A percentile compares a stretch with the other conserved stretches of the same genome.
Conservation (phyloP, 177 flowering plant genomes). For the Vitis hybrid region DNA sequence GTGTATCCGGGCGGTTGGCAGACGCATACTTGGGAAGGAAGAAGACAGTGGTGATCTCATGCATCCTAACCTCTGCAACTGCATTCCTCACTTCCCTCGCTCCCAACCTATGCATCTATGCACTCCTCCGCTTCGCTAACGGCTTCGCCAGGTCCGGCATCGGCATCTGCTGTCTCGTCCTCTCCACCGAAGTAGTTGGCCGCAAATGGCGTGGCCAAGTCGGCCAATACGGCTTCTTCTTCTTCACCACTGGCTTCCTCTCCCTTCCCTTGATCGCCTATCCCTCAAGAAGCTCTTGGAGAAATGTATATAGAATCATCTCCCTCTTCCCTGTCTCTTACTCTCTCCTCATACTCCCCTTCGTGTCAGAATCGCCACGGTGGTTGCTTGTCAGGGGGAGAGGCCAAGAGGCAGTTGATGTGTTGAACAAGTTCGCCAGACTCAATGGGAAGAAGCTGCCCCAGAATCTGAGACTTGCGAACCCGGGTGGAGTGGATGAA, state of each 20-base stretch:
- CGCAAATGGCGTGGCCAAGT: slow-evolving; percentile 68
- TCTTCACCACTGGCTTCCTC: slow-evolving; percentile 66
- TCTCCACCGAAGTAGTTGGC: slow-evolving; percentile 64
- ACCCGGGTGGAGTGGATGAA: slow-evolving; percentile 12
- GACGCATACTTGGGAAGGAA: slow-evolving; percentile 57
- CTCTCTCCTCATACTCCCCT: slow-evolving; percentile 42
- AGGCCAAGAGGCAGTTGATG: slow-evolving; percentile 43
- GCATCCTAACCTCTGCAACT: slow-evolving; percentile 46
- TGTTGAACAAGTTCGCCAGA: slow-evolving; percentile 42
- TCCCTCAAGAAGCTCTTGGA: slow-evolving; percentile 45
- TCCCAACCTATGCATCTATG: slow-evolving; percentile 52
- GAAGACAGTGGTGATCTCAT: slow-evolving; percentile 44
- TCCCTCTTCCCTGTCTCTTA: slow-evolving; percentile 52
- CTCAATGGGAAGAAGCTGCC: slow-evolving; percentile 35
- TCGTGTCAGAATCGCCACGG: slow-evolving; percentile 56
- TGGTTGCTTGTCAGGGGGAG: slow-evolving; percentile 61
- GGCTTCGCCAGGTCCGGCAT: slow-evolving; percentile 66
- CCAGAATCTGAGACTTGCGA: slow-evolving; percentile 19
- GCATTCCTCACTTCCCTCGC: slow-evolving; percentile 55
- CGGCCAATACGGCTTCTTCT: slow-evolving; percentile 64
- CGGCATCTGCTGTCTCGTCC: slow-evolving; percentile 60
- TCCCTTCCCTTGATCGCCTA: slow-evolving; percentile 64
- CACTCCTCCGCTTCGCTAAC: slow-evolving; percentile 52
- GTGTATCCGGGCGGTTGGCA: slow-evolving; percentile 45
- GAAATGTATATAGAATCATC: slow-evolving; percentile 43